Conservation (phyloP, 768 basidiomycete species). For the Hypholoma fasciculare region DNA sequence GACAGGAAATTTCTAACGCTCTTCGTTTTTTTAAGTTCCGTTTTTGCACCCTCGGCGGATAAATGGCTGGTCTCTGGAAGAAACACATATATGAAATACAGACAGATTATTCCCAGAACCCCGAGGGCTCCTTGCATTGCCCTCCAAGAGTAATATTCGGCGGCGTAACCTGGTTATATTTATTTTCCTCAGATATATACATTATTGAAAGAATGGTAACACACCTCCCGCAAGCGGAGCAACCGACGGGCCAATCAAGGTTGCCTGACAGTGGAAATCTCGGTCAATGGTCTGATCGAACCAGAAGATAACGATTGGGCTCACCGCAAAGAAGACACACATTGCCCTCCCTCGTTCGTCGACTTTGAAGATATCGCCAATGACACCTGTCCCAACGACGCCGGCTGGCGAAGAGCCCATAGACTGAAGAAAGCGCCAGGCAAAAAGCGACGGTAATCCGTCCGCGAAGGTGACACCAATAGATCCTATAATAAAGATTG, state of each 20-base stretch:
- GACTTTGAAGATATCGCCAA: conserved; percentile 63
- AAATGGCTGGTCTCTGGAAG: conserved; percentile 65
- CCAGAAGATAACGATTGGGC: conserved; percentile 8
- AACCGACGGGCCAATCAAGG: conserved; percentile 56
- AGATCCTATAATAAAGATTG: conserved; percentile 56
- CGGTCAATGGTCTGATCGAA: not conserved
- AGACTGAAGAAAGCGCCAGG: conserved; percentile 64
- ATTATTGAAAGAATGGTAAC: not conserved
- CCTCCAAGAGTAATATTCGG: conserved; percentile 68
- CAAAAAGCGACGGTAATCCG: conserved; percentile 45
- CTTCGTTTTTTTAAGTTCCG: conserved; percentile 23
- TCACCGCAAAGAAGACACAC: conserved; percentile 54
- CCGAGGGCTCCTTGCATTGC: conserved; percentile 49
- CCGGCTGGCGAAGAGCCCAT: conserved; percentile 56
- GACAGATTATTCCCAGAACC: conserved; percentile 33
- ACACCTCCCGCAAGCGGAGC: conserved; percentile 49
- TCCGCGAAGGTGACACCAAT: conserved; percentile 53
- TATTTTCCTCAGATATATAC: not conserved
- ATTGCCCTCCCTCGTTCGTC: conserved; percentile 60
- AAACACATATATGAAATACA: conserved; percentile 37
- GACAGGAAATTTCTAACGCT: conserved; percentile 29
- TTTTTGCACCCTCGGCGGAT: conserved; percentile 47
- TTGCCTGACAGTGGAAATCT: conserved; percentile 34
- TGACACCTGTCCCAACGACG: conserved; percentile 54
- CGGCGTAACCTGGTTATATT: conserved; percentile 36